Evolutionary conservation across 1,139 yeast genomes (phyloP).

Genomic region (Candida neerlandica): DNA sequence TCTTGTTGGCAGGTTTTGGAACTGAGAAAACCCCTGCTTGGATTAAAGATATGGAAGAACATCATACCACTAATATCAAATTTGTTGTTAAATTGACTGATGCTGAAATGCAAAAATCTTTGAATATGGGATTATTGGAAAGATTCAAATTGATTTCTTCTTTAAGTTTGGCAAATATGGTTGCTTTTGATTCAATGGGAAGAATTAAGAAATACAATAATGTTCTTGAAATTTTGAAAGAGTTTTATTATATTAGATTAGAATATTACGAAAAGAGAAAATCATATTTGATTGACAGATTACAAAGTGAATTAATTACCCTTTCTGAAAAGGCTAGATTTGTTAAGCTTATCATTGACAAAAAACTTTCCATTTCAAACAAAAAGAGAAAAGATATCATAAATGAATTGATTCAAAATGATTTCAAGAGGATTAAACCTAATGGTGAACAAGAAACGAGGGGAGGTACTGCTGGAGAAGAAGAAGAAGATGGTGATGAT

Average conservation of each 20-base stretch:
- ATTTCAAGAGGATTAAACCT: constrained; percentile 78
- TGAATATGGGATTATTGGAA: constrained; percentile 74
- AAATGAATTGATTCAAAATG: constrained; percentile 58
- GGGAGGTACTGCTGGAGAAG: constrained; percentile 21
- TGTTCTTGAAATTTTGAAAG: constrained; percentile 77
- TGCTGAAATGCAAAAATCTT: constrained; percentile 83
- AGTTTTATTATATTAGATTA: constrained; percentile 82
- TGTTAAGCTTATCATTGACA: constrained; percentile 85
- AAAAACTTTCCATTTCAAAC: constrained; percentile 68
- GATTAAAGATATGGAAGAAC: constrained; percentile 95
- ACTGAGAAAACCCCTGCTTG: constrained; percentile 72
- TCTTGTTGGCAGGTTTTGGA: constrained; percentile 75
- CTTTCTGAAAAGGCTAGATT: constrained; percentile 87
- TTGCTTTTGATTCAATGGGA: constrained; percentile 92
- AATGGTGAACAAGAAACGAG: constrained; percentile 55
- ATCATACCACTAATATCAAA: constrained; percentile 79
- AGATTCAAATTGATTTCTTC: constrained; percentile 77
- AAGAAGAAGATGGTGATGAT: constrained; percentile 27
- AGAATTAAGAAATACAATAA: constrained; percentile 80
- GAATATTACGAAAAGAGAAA: constrained; percentile 92
- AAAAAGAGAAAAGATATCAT: constrained; percentile 69
- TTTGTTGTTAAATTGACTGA: constrained; percentile 74
- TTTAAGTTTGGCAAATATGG: constrained; percentile 83
- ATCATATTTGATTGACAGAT: constrained; percentile 68
- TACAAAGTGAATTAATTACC: constrained; percentile 74